Conservation (phyloP, 2,329 filamentous ascomycete species). For the Dendryphion nanum region DNA sequence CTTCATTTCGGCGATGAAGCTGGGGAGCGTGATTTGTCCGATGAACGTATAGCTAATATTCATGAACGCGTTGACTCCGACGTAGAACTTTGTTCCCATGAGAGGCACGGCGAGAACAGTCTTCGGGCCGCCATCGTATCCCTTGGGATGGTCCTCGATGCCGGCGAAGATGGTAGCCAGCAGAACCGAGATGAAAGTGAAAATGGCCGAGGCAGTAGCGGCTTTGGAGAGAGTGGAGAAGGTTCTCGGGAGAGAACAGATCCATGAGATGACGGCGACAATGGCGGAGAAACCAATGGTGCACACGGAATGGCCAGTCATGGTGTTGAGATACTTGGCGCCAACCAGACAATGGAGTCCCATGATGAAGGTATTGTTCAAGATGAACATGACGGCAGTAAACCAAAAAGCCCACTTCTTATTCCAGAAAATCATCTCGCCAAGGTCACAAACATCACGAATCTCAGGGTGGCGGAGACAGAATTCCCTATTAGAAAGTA, state of each 20-base stretch:
- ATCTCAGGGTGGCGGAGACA: constrained; percentile 88
- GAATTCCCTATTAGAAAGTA: no score
- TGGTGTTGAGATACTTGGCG: constrained; percentile 86
- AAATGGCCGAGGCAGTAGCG: constrained; percentile 75
- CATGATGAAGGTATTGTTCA: constrained; percentile 94
- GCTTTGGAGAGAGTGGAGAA: constrained; percentile 78
- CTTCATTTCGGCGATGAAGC: constrained; percentile 94
- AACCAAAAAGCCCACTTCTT: constrained; percentile 68
- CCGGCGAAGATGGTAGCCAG: constrained; percentile 80
- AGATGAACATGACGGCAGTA: constrained; percentile 80
- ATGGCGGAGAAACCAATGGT: constrained; percentile 79
- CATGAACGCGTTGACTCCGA: constrained; percentile 82
- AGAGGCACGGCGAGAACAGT: constrained; percentile 68
- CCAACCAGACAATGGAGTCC: constrained; percentile 81
- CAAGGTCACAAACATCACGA: constrained; percentile 89
- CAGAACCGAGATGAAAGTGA: constrained; percentile 87
- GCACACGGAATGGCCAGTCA: constrained; percentile 69
- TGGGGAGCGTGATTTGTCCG: constrained; percentile 88
- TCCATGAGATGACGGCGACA: constrained; percentile 70
- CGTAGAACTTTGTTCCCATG: constrained; percentile 73
- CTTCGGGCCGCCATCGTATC: constrained; percentile 62
- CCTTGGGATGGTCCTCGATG: constrained; percentile 70
- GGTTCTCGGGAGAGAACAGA: constrained; percentile 80
- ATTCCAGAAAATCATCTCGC: constrained; percentile 91
- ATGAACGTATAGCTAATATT: constrained; percentile 98